Conservation (phyloP, 495 filamentous ascomycete genomes). For the Aspergillus incahuasiensis region DNA sequence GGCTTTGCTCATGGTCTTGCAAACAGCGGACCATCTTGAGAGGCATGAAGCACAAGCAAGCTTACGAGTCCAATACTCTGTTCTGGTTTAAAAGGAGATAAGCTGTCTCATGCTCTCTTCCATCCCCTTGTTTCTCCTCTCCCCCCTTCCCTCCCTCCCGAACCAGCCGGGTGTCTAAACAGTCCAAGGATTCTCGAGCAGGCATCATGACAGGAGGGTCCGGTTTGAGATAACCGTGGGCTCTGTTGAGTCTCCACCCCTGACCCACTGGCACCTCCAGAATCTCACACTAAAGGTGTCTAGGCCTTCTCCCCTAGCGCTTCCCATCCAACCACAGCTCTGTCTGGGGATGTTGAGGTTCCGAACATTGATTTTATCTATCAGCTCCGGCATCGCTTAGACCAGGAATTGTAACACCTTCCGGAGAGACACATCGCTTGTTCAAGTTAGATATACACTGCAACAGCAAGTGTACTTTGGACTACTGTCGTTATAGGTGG, state of each 20-base stretch:
- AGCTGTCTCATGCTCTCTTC: conserved; percentile 1
- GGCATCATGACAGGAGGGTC: conserved; percentile 8
- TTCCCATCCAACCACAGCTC: conserved; percentile 13
- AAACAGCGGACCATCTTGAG: not conserved
- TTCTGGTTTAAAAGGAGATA: conserved; percentile 6
- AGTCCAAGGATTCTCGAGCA: not conserved
- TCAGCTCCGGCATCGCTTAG: not conserved
- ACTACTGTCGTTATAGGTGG: not conserved
- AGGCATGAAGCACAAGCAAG: no score
- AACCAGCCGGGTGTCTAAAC: conserved; percentile 1
- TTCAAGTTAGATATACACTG: not conserved
- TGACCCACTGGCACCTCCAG: conserved; percentile 1
- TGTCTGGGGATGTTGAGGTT: conserved; percentile 4
- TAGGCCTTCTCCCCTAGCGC: conserved; percentile 11
- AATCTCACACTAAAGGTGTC: conserved; percentile 1
- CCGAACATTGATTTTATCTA: not conserved
- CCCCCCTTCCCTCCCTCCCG: not conserved
- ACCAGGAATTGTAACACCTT: not conserved
- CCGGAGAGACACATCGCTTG: not conserved
- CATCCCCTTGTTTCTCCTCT: not conserved
- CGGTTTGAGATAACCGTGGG: conserved; percentile 12
- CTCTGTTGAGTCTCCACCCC: not conserved
- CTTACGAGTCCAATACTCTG: not conserved
- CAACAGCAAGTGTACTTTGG: not conserved
- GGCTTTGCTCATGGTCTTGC: not conserved